Conservation (phyloP, 2,329 filamentous ascomycete genomes). For the Fusarium sp. region DNA sequence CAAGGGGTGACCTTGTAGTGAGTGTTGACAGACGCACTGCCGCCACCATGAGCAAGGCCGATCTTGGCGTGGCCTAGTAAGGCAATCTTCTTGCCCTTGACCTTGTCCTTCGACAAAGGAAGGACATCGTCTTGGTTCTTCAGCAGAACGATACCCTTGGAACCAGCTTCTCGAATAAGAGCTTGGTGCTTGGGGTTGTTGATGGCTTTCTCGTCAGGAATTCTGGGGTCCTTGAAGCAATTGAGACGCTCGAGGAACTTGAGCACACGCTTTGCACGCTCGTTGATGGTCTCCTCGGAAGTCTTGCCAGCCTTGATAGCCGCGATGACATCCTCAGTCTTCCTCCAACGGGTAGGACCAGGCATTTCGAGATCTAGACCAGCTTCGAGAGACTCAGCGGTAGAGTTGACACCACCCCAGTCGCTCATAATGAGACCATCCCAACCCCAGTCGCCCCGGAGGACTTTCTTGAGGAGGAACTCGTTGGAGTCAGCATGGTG, state of each 20-base stretch:
- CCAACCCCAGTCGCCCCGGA: slow-evolving; percentile 58
- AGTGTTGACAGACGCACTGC: slow-evolving; percentile 48
- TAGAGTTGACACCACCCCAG: slow-evolving; percentile 50
- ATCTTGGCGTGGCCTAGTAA: slow-evolving; percentile 48
- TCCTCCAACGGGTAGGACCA: slow-evolving; percentile 47
- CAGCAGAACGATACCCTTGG: slow-evolving; percentile 68
- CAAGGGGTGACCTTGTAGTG: slow-evolving; percentile 49
- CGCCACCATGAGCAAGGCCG: slow-evolving; percentile 50
- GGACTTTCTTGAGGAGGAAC: slow-evolving; percentile 46
- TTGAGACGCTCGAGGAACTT: slow-evolving; percentile 42
- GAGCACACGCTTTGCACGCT: slow-evolving; percentile 45
- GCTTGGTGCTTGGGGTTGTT: slow-evolving; percentile 47
- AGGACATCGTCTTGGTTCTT: slow-evolving; percentile 69
- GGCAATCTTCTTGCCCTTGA: slow-evolving; percentile 47
- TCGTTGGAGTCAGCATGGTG: slow-evolving; percentile 44
- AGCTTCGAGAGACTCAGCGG: slow-evolving; percentile 46
- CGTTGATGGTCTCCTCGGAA: slow-evolving; percentile 43
- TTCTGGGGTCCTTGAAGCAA: slow-evolving; percentile 43
- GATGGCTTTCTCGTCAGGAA: slow-evolving; percentile 43
- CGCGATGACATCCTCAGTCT: slow-evolving; percentile 42
- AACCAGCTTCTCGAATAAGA: slow-evolving; percentile 44
- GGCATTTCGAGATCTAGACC: slow-evolving; percentile 51
- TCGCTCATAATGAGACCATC: slow-evolving; percentile 48
- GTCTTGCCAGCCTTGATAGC: slow-evolving; percentile 45
- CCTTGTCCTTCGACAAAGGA: slow-evolving; percentile 58